Evolutionary conservation across 1,284 basidiomycete species (phyloP).

Genomic region (Schizophyllum amplum): DNA sequence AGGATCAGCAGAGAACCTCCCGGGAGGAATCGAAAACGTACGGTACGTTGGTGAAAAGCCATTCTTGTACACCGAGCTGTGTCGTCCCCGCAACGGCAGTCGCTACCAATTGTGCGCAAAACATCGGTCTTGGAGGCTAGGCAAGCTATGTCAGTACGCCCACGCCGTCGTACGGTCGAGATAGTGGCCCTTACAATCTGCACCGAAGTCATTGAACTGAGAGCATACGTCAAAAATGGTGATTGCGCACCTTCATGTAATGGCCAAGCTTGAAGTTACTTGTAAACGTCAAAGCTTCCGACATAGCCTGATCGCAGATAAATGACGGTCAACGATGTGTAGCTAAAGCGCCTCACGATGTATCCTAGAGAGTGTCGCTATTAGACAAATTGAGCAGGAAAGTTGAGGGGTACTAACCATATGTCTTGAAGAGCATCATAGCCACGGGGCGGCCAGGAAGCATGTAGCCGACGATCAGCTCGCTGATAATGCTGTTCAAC

Average conservation of each 20-base stretch:
- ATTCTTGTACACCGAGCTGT: constrained; percentile 39
- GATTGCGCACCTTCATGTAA: constrained; percentile 38
- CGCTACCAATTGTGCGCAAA: constrained; percentile 33
- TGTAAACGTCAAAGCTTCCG: constrained; percentile 39
- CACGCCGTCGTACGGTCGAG: no score
- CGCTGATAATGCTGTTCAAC: constrained; percentile 30
- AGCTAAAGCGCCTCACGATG: not conserved
- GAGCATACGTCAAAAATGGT: not conserved
- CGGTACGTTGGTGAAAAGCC: constrained; percentile 44
- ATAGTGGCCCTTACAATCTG: no score
- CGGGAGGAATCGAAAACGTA: constrained; percentile 8
- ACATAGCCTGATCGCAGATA: constrained; percentile 4
- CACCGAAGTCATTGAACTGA: not conserved
- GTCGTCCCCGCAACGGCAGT: constrained; percentile 39
- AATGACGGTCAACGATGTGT: not conserved
- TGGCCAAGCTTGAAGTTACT: constrained; percentile 46
- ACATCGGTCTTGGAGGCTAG: constrained; percentile 37
- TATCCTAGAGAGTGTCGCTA: not conserved
- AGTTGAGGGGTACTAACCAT: constrained; percentile 23
- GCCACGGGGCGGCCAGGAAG: constrained; percentile 47
- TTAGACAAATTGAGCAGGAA: not conserved
- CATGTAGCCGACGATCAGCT: constrained; percentile 33
- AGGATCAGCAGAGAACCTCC: not conserved
- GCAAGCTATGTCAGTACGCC: no score
- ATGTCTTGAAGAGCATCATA: constrained; percentile 49